Percentiles rank a stretch among this genome's conserved stretches.
Evolutionary conservation across 257 asterid genomes (phyloP).

Genomic region (Echium plantagineum): DNA sequence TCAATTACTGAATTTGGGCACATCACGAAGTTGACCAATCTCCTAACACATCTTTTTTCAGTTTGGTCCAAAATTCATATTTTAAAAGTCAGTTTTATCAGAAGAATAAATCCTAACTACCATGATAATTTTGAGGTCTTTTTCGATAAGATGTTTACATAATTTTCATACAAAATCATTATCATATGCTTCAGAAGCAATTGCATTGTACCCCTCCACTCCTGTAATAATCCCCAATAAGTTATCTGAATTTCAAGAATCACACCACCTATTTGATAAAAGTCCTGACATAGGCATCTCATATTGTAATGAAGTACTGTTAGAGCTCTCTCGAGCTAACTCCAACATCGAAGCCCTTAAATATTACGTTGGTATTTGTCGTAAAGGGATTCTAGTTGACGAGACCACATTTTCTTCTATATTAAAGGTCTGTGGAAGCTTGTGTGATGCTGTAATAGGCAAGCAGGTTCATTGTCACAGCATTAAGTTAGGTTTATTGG

Average conservation of each 20-base stretch:
- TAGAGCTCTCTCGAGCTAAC: conserved; percentile 43
- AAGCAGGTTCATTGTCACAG: conserved; percentile 66
- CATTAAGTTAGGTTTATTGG: conserved; percentile 49
- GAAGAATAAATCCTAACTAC: neutral
- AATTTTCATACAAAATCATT: conserved; percentile 7
- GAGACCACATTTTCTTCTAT: conserved; percentile 58
- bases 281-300: conserved; percentile 32
- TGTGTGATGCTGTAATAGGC: conserved; percentile 32
- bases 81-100: neutral
- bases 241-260: conserved; percentile 8
- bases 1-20: no score
- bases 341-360: conserved; percentile 39
- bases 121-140: conserved; percentile 30
- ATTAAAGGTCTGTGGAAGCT: conserved; percentile 53
- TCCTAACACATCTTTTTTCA: neutral
- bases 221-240: neutral
- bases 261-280: conserved; percentile 44
- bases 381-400: conserved; percentile 39
- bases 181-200: conserved; percentile 15
- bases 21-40: neutral
- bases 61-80: neutral
- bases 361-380: conserved; percentile 35
- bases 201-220: conserved; percentile 15
- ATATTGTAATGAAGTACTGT: conserved; percentile 48
- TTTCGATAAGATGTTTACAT: conserved; percentile 19